phyloP scores from a whole-genome alignment of 441 rosid species.

The Euphorbia celastroides region DNA sequence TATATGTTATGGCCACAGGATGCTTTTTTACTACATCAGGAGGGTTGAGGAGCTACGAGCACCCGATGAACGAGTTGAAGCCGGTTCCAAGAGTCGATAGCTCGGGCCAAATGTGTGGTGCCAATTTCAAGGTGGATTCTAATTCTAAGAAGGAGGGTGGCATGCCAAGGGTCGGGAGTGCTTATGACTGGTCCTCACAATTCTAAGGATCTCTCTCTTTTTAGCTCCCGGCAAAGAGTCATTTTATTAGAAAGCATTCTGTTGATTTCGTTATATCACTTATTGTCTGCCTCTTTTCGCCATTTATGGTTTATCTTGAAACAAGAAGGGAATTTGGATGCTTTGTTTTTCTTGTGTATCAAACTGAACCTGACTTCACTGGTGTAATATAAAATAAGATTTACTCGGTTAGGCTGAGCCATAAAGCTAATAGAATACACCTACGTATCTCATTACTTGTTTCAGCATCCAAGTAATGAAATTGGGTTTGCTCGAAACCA shows the following conservation, averaged over 20 bases:
- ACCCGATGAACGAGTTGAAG: slow-evolving; percentile 85
- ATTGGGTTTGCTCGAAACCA: not conserved
- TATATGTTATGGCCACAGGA: slow-evolving; percentile 35
- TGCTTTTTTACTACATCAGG: slow-evolving; percentile 93
- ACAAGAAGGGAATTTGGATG: slow-evolving; percentile 20
- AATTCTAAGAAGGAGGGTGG: slow-evolving; percentile 62
- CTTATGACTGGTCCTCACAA: slow-evolving; percentile 80
- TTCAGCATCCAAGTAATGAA: not conserved
- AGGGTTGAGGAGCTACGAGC: slow-evolving; percentile 89
- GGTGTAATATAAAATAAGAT: slow-evolving; percentile 29
- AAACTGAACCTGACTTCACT: slow-evolving; percentile 15
- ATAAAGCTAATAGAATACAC: not conserved
- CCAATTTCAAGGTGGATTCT: slow-evolving; percentile 73
- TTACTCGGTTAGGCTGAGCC: not conserved
- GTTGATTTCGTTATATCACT: not conserved
- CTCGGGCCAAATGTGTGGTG: slow-evolving; percentile 83
- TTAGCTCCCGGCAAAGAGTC: slow-evolving; percentile 13
- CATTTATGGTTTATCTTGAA: slow-evolving; percentile 10
- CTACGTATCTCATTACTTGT: not conserved
- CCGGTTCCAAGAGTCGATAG: slow-evolving; percentile 95
- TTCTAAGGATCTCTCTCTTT: slow-evolving; percentile 32
- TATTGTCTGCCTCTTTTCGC: slow-evolving; percentile 7
- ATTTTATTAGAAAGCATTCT: slow-evolving; percentile 24
- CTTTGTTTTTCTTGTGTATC: slow-evolving; percentile 24
- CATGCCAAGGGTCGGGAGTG: slow-evolving; percentile 92